These are phyloP conservation scores for Zhuliangozyma blackwelliae DNA, from an alignment of 1,139 yeast genomes.

Conservation along the genomic window DNA sequence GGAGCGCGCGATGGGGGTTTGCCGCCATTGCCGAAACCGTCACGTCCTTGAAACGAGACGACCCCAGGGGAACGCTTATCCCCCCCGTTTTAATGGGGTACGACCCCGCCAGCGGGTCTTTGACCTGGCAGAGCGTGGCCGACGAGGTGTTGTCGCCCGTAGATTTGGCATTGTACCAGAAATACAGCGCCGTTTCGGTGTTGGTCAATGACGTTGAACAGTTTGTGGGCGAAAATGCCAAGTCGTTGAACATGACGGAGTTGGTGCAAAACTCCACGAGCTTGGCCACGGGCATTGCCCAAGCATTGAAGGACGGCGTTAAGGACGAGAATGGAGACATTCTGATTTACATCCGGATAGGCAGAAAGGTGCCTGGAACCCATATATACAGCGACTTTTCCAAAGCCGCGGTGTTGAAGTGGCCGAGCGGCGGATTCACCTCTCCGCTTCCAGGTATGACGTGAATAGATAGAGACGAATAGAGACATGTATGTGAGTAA, in stretches of 20 bases:
- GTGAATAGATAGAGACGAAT: slow-evolving; percentile 5
- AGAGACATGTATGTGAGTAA: no score
- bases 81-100: slow-evolving; percentile 41
- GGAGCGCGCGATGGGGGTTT: slow-evolving; percentile 89
- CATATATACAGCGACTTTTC: slow-evolving; percentile 49
- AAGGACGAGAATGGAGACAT: slow-evolving; percentile 27
- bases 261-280: slow-evolving; percentile 33
- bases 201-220: slow-evolving; percentile 78
- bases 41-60: slow-evolving; percentile 63
- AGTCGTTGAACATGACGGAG: slow-evolving; percentile 35
- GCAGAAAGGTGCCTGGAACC: slow-evolving; percentile 42
- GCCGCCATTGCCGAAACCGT: slow-evolving; percentile 85
- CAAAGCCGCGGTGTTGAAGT: slow-evolving; percentile 49
- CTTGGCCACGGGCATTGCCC: slow-evolving; percentile 28
- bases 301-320: slow-evolving; percentile 20
- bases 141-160: slow-evolving; percentile 5
- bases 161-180: slow-evolving; percentile 11
- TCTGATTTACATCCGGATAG: slow-evolving; percentile 51
- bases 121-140: slow-evolving; percentile 27
- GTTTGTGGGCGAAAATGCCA: slow-evolving; percentile 49
- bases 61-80: slow-evolving; percentile 58
- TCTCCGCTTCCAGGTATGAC: slow-evolving; percentile 45
- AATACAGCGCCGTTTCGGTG: slow-evolving; percentile 51
- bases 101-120: slow-evolving; percentile 25
- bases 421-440: slow-evolving; percentile 55